phyloP scores from a whole-genome alignment of 2,329 filamentous ascomycete genomes.

The Parascedosporium putredinis region DNA sequence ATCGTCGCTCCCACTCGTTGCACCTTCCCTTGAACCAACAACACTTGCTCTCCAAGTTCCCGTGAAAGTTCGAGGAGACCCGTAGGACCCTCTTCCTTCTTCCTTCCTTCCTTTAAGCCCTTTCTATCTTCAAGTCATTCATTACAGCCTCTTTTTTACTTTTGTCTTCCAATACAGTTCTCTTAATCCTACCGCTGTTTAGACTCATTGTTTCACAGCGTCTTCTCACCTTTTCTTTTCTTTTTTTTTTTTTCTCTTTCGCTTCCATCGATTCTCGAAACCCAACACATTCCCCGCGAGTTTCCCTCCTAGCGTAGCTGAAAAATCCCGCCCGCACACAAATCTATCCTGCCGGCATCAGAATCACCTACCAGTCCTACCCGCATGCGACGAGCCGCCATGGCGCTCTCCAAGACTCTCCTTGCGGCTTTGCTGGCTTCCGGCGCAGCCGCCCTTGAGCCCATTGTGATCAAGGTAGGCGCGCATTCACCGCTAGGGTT shows the following conservation, averaged over 20 bases:
- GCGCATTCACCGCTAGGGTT: too few species aligned
- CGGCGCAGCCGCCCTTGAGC: constrained; percentile 35
- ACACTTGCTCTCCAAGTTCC: neutral
- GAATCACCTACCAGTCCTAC: too few species aligned
- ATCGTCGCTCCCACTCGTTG: neutral
- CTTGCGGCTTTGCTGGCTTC: constrained; percentile 30
- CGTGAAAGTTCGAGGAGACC: neutral
- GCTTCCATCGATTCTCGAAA: neutral
- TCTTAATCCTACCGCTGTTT: neutral
- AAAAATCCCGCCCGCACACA: too few species aligned
- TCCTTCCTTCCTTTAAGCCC: neutral
- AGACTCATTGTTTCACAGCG: neutral
- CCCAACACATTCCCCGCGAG: neutral
- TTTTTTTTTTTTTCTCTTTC: too few species aligned
- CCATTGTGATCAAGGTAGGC: constrained; percentile 59
- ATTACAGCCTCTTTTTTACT: neutral
- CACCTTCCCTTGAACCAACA: neutral
- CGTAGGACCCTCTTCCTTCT: neutral
- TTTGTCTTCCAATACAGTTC: too few species aligned
- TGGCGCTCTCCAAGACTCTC: constrained; percentile 23
- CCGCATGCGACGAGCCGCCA: constrained; percentile 14
- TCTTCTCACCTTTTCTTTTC: neutral
- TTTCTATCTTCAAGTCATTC: neutral
- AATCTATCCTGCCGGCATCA: too few species aligned
- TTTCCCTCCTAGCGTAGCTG: too few species aligned